A percentile compares a stretch with the other conserved stretches of the same genome.
These are phyloP conservation scores for Neofusicoccum laricinum DNA, from an alignment of 2,329 filamentous ascomycete species.

Conservation along the genomic window DNA sequence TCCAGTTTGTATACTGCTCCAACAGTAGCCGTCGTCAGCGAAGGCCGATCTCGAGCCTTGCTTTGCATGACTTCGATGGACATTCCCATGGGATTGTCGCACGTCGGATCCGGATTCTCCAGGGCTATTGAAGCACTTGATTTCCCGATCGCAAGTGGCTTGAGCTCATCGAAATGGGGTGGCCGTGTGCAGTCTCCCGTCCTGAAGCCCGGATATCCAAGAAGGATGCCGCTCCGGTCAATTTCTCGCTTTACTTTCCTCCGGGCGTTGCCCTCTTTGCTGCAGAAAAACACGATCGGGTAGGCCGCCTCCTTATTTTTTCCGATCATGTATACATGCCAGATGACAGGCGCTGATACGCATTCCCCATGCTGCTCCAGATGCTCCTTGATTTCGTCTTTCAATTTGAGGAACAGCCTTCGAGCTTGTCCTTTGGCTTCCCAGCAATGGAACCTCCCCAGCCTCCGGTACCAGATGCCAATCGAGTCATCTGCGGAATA, in stretches of 20 bases:
- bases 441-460: constrained; percentile 17
- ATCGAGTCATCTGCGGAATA: background rate
- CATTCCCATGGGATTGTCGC: background rate
- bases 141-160: background rate
- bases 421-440: constrained; percentile 19
- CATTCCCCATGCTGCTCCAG: constrained; percentile 20
- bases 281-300: constrained; percentile 22
- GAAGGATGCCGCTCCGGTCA: constrained; percentile 18
- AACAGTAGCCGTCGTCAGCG: background rate
- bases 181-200: constrained; percentile 19
- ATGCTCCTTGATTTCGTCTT: constrained; percentile 17
- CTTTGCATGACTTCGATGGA: background rate
- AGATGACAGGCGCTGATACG: background rate
- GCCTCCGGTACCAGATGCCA: background rate
- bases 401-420: constrained; percentile 7
- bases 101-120: background rate
- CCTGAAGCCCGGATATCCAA: constrained; percentile 15
- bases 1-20: background rate
- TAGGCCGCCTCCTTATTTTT: constrained; percentile 3
- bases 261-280: constrained; percentile 15
- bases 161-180: constrained; percentile 20
- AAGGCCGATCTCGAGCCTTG: too few species aligned
- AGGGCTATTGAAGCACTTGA: too few species aligned
- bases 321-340: constrained; percentile 22
- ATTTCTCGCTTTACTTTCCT: constrained; percentile 18